phyloP scores from a whole-genome alignment of 139 green algal genomes.

The Eudorina sp. region DNA sequence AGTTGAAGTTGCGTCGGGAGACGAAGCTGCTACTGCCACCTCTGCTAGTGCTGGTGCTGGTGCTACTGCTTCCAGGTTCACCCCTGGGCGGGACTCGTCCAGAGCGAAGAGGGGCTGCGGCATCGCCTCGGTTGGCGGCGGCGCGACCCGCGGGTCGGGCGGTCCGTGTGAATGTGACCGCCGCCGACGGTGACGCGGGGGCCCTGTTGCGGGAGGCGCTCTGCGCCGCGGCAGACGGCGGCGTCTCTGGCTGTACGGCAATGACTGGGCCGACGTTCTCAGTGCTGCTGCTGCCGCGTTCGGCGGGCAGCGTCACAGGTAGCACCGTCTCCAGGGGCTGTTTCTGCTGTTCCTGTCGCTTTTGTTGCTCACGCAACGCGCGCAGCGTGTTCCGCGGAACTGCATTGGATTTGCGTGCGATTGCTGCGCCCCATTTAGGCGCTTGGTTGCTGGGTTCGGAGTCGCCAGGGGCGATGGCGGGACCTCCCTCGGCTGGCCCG shows the following conservation, averaged over 20 bases:
- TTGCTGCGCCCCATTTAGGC: not conserved
- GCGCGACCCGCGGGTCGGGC: not conserved
- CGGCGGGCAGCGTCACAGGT: not conserved
- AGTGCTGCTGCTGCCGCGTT: not conserved
- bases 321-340: slow-evolving; percentile 13
- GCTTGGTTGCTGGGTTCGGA: not conserved
- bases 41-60: not conserved
- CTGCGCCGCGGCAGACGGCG: not conserved
- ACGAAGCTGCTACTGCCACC: not conserved
- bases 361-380: no score
- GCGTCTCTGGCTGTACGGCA: not conserved
- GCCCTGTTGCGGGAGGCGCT: not conserved
- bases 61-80: not conserved
- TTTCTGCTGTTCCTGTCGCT: not conserved
- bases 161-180: not conserved
- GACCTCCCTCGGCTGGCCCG: not conserved
- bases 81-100: not conserved
- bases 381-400: not conserved
- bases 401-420: not conserved
- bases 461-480: not conserved
- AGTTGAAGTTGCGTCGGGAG: not conserved
- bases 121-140: not conserved
- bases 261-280: not conserved
- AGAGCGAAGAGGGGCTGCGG: not conserved
- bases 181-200: not conserved